phyloP scores from a whole-genome alignment of 768 basidiomycete species.

The Boletales sp. region DNA sequence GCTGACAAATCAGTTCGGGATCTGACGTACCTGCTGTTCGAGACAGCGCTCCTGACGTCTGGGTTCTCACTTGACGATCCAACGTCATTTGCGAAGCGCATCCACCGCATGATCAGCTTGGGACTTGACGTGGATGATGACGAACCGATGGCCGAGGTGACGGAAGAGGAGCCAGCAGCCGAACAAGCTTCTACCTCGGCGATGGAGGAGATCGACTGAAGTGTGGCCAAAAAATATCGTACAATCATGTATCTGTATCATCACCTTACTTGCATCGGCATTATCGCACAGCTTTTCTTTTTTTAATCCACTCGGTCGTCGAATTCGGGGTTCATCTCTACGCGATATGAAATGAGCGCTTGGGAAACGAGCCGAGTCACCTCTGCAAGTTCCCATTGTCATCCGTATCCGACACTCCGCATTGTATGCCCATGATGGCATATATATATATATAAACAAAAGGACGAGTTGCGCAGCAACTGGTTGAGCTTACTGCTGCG shows the following conservation, averaged over 20 bases:
- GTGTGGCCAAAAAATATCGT: constrained; percentile 8
- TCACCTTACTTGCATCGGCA: constrained; percentile 23
- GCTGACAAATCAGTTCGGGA: constrained; percentile 98
- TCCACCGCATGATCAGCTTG: constrained; percentile 93
- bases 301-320: neutral
- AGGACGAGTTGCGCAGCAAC: too few species aligned
- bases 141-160: constrained; percentile 33
- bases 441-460: too few species aligned
- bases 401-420: constrained; percentile 9
- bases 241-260: constrained; percentile 25
- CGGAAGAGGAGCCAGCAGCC: constrained; percentile 48
- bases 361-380: too few species aligned
- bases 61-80: constrained; percentile 97
- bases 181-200: constrained; percentile 70
- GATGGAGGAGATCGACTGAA: constrained; percentile 96
- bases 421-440: constrained; percentile 18
- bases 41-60: constrained; percentile 93
- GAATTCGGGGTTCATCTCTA: too few species aligned
- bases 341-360: too few species aligned
- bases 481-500: too few species aligned
- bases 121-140: constrained; percentile 89
- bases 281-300: constrained; percentile 18
- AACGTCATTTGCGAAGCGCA: constrained; percentile 90
- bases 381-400: too few species aligned
- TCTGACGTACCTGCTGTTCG: constrained; percentile 92